Percentiles rank a stretch among this genome's conserved stretches.
These are phyloP conservation scores for Apiospora saccharicola DNA, from an alignment of 2,329 filamentous ascomycete species.

Conservation along the genomic window DNA sequence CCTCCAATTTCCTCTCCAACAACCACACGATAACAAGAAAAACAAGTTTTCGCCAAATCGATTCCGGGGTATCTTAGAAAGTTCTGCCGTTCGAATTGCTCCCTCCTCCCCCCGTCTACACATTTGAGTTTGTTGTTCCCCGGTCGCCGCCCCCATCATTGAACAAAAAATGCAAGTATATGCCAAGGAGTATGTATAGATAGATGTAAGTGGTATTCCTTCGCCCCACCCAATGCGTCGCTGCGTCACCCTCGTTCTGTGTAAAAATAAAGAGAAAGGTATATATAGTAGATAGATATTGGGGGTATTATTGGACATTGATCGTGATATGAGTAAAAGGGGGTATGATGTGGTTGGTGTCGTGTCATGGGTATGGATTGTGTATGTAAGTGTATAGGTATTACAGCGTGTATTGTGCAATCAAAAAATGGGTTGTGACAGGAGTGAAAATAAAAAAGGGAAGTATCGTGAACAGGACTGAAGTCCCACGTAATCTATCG, in stretches of 20 bases:
- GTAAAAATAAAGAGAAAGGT: not conserved
- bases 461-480: not conserved
- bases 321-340: constrained; percentile 9
- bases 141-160: not conserved
- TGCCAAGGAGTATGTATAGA: not conserved
- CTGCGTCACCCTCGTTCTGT: not conserved
- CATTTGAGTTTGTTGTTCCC: not conserved
- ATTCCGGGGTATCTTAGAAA: constrained; percentile 17
- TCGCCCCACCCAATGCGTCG: not conserved
- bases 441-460: not conserved
- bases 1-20: not conserved
- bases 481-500: constrained; percentile 11
- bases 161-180: not conserved
- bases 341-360: constrained; percentile 8
- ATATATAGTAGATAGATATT: not conserved
- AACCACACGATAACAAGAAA: not conserved
- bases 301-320: constrained; percentile 10
- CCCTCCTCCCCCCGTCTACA: not conserved
- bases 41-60: not conserved
- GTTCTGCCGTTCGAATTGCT: constrained; percentile 16
- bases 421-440: not conserved
- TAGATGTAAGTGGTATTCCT: not conserved
- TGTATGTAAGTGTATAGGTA: constrained; percentile 11
- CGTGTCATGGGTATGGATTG: constrained; percentile 15
- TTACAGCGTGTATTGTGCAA: constrained; percentile 16